Conservation (phyloP, 140 eudicot genomes). For the Stevia rebaudiana region DNA sequence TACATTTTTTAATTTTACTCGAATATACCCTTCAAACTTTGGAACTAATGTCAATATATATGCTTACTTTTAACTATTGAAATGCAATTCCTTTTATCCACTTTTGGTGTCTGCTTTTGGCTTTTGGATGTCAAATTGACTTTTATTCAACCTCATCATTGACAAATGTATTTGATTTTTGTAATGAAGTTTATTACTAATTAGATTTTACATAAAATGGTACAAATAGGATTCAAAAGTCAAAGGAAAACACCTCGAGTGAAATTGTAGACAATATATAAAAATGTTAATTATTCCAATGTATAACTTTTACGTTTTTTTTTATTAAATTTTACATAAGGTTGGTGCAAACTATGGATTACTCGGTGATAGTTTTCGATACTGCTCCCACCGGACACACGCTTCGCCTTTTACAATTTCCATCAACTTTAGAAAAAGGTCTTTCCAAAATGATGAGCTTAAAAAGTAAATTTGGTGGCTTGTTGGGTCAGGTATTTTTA, state of each 20-base stretch:
- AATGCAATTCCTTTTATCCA: background rate
- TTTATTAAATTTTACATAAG: constrained; percentile 27
- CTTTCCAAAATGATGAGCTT: constrained; percentile 78
- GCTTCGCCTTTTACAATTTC: constrained; percentile 86
- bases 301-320: constrained; percentile 1
- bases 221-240: background rate
- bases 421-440: constrained; percentile 93
- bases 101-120: constrained; percentile 2
- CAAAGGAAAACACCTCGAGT: constrained; percentile 4
- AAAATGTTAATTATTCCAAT: background rate
- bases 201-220: background rate
- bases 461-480: constrained; percentile 91
- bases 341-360: constrained; percentile 98
- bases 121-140: background rate
- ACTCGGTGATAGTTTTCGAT: constrained; percentile 93
- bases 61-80: background rate
- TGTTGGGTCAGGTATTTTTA: constrained; percentile 96
- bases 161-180: background rate
- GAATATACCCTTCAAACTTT: background rate
- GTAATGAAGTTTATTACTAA: background rate
- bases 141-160: background rate
- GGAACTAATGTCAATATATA: background rate
- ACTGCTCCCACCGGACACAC: constrained; percentile 99
- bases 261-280: constrained; percentile 4
- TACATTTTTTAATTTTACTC: background rate